Conservation (phyloP, 2,329 filamentous ascomycete genomes). For the Alternaria arbusti region DNA sequence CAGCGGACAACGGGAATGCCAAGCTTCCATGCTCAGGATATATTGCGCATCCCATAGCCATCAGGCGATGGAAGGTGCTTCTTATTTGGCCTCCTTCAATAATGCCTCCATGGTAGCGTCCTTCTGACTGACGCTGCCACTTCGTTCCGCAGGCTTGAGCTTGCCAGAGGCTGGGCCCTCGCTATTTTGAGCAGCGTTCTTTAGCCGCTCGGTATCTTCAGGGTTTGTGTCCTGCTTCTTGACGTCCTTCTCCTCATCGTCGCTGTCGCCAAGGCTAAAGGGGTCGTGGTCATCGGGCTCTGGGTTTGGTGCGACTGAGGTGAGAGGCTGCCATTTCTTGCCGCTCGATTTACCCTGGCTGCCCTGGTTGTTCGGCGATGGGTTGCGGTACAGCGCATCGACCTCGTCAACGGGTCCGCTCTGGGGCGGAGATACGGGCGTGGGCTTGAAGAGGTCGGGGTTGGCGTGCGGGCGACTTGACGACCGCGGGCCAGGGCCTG, state of each 20-base stretch:
- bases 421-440: slow-evolving; percentile 59
- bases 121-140: slow-evolving; percentile 52
- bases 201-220: slow-evolving; percentile 59
- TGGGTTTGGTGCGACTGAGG: slow-evolving; percentile 81
- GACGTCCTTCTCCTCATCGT: slow-evolving; percentile 75
- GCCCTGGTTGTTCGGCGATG: slow-evolving; percentile 42
- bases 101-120: slow-evolving; percentile 56
- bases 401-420: slow-evolving; percentile 79
- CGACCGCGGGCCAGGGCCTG: slow-evolving; percentile 59
- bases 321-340: slow-evolving; percentile 98
- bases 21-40: not conserved
- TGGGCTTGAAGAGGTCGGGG: slow-evolving; percentile 79
- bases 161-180: slow-evolving; percentile 32
- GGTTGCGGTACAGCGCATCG: slow-evolving; percentile 69
- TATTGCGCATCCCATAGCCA: not conserved
- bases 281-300: slow-evolving; percentile 87
- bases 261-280: slow-evolving; percentile 94
- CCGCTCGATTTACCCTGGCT: slow-evolving; percentile 60
- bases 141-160: slow-evolving; percentile 49
- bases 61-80: not conserved
- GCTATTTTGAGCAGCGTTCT: slow-evolving; percentile 54
- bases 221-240: slow-evolving; percentile 69
- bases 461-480: slow-evolving; percentile 74
- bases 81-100: slow-evolving; percentile 47
- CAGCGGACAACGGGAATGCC: not conserved